Evolutionary conservation across 768 basidiomycete species (phyloP).

Genomic region (Boletus barrowsii): DNA sequence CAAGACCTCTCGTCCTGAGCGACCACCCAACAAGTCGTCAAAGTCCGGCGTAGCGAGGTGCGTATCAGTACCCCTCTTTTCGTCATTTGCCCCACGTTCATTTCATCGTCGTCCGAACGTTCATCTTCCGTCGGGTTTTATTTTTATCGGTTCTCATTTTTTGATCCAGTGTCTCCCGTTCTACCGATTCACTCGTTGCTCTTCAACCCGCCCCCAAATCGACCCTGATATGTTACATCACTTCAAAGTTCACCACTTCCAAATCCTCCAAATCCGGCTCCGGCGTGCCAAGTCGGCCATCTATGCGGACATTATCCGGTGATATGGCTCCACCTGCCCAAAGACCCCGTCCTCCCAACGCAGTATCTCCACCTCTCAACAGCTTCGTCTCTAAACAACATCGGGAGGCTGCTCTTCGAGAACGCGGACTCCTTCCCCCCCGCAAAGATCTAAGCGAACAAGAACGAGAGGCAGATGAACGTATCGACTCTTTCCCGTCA

Average conservation of each 20-base stretch:
- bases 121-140: neutral
- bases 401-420: constrained; percentile 55
- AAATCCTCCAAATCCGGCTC: constrained; percentile 15
- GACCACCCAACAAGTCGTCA: neutral
- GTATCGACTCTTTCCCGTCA: constrained; percentile 37
- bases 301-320: constrained; percentile 8
- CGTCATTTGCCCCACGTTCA: neutral
- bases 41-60: constrained; percentile 12
- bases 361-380: constrained; percentile 20
- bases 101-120: neutral
- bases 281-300: constrained; percentile 11
- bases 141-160: constrained; percentile 2
- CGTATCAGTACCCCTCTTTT: neutral
- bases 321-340: neutral
- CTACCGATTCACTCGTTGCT: neutral
- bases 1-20: neutral
- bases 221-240: constrained; percentile 28
- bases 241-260: constrained; percentile 26
- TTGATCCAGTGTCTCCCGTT: neutral
- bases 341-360: constrained; percentile 5
- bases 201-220: constrained; percentile 6
- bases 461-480: constrained; percentile 41
- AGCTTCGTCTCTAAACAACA: constrained; percentile 20
- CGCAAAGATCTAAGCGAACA: constrained; percentile 34
- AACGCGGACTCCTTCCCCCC: constrained; percentile 56